Conservation (phyloP, 108 stramenopile genomes). For the Aurantiochytrium sp. region DNA sequence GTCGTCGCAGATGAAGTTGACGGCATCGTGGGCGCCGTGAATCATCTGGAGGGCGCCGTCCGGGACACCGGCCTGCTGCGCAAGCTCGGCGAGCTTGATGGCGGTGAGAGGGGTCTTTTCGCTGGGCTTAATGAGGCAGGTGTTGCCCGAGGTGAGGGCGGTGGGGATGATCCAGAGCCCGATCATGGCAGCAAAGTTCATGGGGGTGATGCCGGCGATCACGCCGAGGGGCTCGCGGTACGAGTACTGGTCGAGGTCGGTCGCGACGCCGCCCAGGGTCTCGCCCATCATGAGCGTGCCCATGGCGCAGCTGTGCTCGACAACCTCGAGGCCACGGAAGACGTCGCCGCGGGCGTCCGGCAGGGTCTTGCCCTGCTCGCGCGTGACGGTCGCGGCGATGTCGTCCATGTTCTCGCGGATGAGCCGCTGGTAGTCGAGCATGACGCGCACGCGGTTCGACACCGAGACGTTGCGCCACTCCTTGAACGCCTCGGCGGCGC, state of each 20-base stretch:
- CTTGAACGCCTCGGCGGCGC: slow-evolving; percentile 71
- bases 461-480: slow-evolving; percentile 58
- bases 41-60: slow-evolving; percentile 82
- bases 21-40: slow-evolving; percentile 75
- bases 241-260: slow-evolving; percentile 72
- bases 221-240: slow-evolving; percentile 89
- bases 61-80: slow-evolving; percentile 80
- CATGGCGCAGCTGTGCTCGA: slow-evolving; percentile 69
- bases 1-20: slow-evolving; percentile 74
- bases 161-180: slow-evolving; percentile 87
- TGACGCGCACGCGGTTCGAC: slow-evolving; percentile 72
- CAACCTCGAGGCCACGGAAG: slow-evolving; percentile 88
- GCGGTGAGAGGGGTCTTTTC: slow-evolving; percentile 46
- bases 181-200: slow-evolving; percentile 64
- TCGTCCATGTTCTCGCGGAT: slow-evolving; percentile 71
- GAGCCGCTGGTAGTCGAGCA: slow-evolving; percentile 84
- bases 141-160: slow-evolving; percentile 85
- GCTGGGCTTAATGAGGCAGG: slow-evolving; percentile 76
- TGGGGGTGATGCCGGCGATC: slow-evolving; percentile 81
- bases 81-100: slow-evolving; percentile 67
- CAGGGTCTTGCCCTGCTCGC: slow-evolving; percentile 92
- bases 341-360: slow-evolving; percentile 92
- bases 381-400: slow-evolving; percentile 76
- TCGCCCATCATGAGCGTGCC: slow-evolving; percentile 72
- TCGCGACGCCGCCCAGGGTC: slow-evolving; percentile 65